These are phyloP conservation scores for Punctularia strigosozonata DNA, from an alignment of 768 basidiomycete species.

Conservation along the genomic window DNA sequence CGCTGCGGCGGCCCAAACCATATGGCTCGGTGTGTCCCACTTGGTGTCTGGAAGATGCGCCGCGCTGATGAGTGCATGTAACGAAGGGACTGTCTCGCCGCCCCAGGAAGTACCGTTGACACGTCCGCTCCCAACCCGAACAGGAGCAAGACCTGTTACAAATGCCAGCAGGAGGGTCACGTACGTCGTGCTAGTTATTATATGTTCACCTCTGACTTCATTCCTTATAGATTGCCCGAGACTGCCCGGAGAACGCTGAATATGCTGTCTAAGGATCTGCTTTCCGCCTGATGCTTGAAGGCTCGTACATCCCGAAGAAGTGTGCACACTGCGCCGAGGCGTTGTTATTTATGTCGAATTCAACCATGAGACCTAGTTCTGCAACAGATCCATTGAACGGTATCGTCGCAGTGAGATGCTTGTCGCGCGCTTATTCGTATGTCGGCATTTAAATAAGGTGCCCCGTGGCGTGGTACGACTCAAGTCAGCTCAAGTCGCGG, in stretches of 20 bases:
- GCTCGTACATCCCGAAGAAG: slow-evolving; percentile 2
- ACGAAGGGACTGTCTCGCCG: slow-evolving; percentile 69
- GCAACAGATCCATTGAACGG: too few species aligned
- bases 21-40: slow-evolving; percentile 51
- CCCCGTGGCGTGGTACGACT: too few species aligned
- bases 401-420: too few species aligned
- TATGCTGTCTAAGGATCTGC: too few species aligned
- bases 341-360: too few species aligned
- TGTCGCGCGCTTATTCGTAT: too few species aligned
- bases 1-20: slow-evolving; percentile 86
- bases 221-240: slow-evolving; percentile 19
- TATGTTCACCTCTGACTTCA: not conserved
- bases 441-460: too few species aligned
- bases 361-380: too few species aligned
- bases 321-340: too few species aligned
- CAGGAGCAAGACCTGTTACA: slow-evolving; percentile 78
- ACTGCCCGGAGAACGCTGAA: slow-evolving; percentile 22
- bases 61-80: slow-evolving; percentile 1
- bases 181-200: slow-evolving; percentile 30
- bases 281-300: slow-evolving; percentile 6
- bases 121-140: slow-evolving; percentile 28
- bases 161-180: slow-evolving; percentile 81
- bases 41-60: not conserved
- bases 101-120: slow-evolving; percentile 42
- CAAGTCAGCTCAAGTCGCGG: too few species aligned